phyloP scores from a whole-genome alignment of 208 protist genomes.

The Entamoeba moshkovskii region DNA sequence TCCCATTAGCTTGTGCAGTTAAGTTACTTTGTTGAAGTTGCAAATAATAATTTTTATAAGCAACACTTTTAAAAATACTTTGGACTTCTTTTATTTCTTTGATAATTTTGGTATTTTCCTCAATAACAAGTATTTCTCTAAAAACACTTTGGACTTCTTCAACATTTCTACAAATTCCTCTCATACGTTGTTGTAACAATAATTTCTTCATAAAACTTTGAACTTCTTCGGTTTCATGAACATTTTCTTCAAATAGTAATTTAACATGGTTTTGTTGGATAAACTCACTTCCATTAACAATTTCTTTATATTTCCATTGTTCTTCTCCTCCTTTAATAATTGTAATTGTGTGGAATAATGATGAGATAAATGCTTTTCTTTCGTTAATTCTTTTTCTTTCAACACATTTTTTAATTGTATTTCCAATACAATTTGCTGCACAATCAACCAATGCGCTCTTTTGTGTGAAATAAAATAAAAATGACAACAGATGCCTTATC shows the following conservation, averaged over 20 bases:
- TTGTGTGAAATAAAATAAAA: not conserved
- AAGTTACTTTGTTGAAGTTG: not conserved
- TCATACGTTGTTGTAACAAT: not conserved
- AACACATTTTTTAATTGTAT: not conserved
- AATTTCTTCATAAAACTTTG: not conserved
- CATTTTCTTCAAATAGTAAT: not conserved
- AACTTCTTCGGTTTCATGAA: not conserved
- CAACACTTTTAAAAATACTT: not conserved
- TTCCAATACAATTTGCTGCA: not conserved
- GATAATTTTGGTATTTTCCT: not conserved
- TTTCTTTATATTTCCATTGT: not conserved
- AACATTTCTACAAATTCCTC: not conserved
- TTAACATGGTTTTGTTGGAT: not conserved
- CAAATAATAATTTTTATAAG: not conserved
- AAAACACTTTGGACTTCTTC: not conserved
- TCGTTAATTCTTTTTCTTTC: not conserved
- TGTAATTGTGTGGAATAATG: not conserved
- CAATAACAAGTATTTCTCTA: not conserved
- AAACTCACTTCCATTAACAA: not conserved
- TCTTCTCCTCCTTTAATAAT: not conserved
- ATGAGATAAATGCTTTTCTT: not conserved
- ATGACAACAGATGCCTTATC: not conserved
- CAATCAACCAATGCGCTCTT: not conserved
- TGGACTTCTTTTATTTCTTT: not conserved
- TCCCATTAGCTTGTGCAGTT: not conserved